phyloP scores from a whole-genome alignment of 305 asterid species.

The Solanum hybrid region DNA sequence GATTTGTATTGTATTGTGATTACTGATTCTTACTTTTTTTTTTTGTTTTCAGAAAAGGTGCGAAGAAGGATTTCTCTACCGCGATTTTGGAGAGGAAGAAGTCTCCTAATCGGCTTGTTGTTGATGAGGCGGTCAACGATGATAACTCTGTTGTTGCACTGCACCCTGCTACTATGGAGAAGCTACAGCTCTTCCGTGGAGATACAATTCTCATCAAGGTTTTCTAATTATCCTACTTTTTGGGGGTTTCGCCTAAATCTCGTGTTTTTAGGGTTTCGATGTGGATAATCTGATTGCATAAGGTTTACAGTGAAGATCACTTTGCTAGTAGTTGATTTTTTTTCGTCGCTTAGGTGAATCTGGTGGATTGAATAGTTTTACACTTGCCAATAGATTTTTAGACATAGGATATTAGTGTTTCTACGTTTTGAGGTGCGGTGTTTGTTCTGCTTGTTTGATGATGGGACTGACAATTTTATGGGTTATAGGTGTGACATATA shows the following conservation, averaged over 20 bases:
- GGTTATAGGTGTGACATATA: background rate
- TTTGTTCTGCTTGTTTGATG: background rate
- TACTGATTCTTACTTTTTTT: background rate
- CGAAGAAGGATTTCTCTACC: constrained; percentile 64
- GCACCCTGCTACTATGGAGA: constrained; percentile 72
- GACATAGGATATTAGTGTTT: background rate
- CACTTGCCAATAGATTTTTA: background rate
- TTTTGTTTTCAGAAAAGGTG: constrained; percentile 37
- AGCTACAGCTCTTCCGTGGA: constrained; percentile 74
- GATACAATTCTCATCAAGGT: constrained; percentile 70
- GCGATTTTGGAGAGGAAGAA: constrained; percentile 74
- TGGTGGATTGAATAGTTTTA: background rate
- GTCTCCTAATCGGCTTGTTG: constrained; percentile 61
- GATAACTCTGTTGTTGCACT: constrained; percentile 69
- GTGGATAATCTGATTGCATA: background rate
- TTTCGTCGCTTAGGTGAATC: background rate
- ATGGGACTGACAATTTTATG: background rate
- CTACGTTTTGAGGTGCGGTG: background rate
- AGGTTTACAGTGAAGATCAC: background rate
- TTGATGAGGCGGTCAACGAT: constrained; percentile 75
- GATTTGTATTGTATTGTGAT: background rate
- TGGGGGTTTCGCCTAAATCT: background rate
- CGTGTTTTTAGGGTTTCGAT: background rate
- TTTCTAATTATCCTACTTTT: background rate
- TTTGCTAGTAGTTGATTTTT: background rate